Percentiles rank a stretch among this genome's conserved stretches.
phyloP scores from a whole-genome alignment of 805 yeast species.

The Zygosaccharomyces bisporus region DNA sequence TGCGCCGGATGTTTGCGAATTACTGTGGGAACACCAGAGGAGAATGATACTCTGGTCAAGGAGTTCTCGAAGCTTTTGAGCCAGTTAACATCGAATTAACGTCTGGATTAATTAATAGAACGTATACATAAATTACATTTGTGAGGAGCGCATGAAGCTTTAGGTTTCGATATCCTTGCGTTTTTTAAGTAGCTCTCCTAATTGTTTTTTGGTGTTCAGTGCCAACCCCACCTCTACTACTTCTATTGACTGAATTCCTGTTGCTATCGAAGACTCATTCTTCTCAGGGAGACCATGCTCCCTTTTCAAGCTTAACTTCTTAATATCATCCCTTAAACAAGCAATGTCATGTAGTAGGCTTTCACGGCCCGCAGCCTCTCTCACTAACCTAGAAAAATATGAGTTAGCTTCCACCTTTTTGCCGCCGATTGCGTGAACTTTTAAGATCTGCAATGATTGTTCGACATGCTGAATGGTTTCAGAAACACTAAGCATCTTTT shows the following conservation, averaged over 20 bases:
- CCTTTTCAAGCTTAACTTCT: conserved; percentile 13
- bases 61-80: conserved; percentile 42
- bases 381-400: conserved; percentile 17
- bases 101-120: background rate
- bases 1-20: conserved; percentile 85
- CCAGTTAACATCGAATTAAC: conserved; percentile 15
- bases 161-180: conserved; percentile 2
- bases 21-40: conserved; percentile 79
- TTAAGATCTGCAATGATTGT: conserved; percentile 22
- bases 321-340: conserved; percentile 24
- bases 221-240: conserved; percentile 26
- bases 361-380: conserved; percentile 19
- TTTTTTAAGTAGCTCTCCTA: conserved; percentile 28
- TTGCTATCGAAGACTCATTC: background rate
- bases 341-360: conserved; percentile 23
- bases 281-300: conserved; percentile 1
- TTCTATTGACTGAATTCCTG: conserved; percentile 16
- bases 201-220: conserved; percentile 25
- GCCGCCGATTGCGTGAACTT: conserved; percentile 19
- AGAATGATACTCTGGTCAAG: conserved; percentile 56
- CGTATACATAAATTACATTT: background rate
- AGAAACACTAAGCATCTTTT: conserved; percentile 19
- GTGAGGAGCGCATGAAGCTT: background rate
- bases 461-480: conserved; percentile 19
- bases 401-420: conserved; percentile 18